Base-by-base conservation (phyloP, 2,329 filamentous ascomycete species). In the Kalmusia sp. region DNA sequence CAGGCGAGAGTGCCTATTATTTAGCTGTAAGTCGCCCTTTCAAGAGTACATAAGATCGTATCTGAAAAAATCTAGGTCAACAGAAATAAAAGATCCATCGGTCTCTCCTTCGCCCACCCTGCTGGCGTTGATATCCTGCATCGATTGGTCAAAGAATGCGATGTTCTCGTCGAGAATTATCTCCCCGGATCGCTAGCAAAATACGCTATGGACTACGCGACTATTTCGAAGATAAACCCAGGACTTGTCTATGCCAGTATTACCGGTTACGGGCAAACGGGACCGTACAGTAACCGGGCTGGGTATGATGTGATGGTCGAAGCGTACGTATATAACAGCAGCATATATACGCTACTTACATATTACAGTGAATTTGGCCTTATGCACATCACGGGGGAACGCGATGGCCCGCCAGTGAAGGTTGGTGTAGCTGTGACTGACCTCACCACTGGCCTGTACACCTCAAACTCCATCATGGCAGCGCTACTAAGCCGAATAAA, bases 231-330 rank as follows among this genome's bases (percentile, higher is more conserved):
- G 61, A 87, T 97, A 71, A 98, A 98, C 69, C 93, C 93, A 0
- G 79, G 82, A 5, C 81, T 99, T 40, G 91, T 99, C 62, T 99
- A 99, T 70, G 92, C 93, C 12, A 96, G 92, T 63, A 96, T 99
- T 65, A 99, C 95, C 0, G 95, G 95, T 1, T 99, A 98, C 70
- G 95, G 95, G 2, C 95, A 99, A 72, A 96, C 91, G 1, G 95
- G 95, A 0, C 95, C 95, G 0, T 96, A 96, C 75, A 86, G 88
- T 5, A 85, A 87, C 59, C 84, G 95, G 12, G 92, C 95, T 3
- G 95, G 95, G 4, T 99, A 99, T 80, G 95, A 99, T 76, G 95
- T 99, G 63, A 99, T 99, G 93, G 93, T 99, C 9, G 95, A 99
- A 79, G 95, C 95, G 54, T 80, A 64, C 53, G 76, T 71, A 6